These are phyloP conservation scores for Melastoma candidum DNA, from an alignment of 441 rosid species.

Conservation along the genomic window DNA sequence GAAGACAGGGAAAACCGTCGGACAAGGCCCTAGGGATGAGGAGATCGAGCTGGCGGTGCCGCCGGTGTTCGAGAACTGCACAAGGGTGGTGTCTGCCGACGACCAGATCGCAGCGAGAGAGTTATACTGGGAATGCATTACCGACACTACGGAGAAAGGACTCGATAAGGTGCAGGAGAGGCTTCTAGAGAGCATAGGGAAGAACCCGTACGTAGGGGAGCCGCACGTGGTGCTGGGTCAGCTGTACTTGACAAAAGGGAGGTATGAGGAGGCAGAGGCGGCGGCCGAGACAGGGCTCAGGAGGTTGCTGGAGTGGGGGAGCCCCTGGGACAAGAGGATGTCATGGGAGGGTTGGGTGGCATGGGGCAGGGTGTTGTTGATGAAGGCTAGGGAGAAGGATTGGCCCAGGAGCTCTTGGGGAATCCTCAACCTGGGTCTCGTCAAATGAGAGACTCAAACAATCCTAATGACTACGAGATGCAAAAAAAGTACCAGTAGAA, in stretches of 20 bases:
- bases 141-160: constrained; percentile 13
- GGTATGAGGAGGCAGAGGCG: constrained; percentile 58
- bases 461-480: too few relatives aligned
- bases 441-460: constrained; percentile 23
- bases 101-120: constrained; percentile 60
- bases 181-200: constrained; percentile 38
- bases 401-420: constrained; percentile 86
- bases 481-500: too few relatives aligned
- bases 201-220: constrained; percentile 81
- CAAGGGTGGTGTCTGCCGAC: constrained; percentile 34
- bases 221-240: constrained; percentile 69
- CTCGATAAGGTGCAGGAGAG: constrained; percentile 41
- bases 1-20: constrained; percentile 19
- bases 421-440: constrained; percentile 64
- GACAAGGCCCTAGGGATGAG: constrained; percentile 39
- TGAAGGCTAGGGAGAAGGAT: constrained; percentile 64
- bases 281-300: constrained; percentile 54
- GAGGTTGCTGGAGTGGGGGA: constrained; percentile 75
- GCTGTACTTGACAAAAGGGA: constrained; percentile 40
- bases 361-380: constrained; percentile 67
- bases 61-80: constrained; percentile 63
- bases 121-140: constrained; percentile 69
- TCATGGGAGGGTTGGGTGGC: constrained; percentile 96
- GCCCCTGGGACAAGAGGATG: constrained; percentile 90
- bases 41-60: constrained; percentile 62